Percentiles rank a stretch among this genome's conserved stretches.
Evolutionary conservation across 805 yeast species (phyloP).

Genomic region (Pichia occidentalis): DNA sequence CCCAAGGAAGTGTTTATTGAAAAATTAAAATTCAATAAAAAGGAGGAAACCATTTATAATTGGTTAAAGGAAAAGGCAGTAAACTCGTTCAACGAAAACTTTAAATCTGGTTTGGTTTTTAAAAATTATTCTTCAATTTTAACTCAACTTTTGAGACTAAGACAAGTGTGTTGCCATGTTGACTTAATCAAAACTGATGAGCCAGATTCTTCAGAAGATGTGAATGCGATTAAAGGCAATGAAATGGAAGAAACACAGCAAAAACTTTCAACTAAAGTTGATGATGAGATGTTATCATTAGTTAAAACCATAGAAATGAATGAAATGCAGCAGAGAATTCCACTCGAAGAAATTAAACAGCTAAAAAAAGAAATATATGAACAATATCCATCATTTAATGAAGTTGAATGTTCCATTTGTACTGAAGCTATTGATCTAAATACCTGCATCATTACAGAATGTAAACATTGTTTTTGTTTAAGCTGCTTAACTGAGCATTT

Average conservation of each 20-base stretch:
- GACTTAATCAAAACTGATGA: constrained; percentile 42
- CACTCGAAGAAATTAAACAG: constrained; percentile 21
- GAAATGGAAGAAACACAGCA: constrained; percentile 9
- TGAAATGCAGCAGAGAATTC: constrained; percentile 21
- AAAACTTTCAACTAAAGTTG: constrained; percentile 11
- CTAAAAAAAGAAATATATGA: constrained; percentile 28
- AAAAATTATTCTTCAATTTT: constrained; percentile 72
- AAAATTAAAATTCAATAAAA: constrained; percentile 55
- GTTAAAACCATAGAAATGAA: constrained; percentile 22
- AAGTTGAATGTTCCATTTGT: constrained; percentile 80
- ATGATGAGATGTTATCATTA: constrained; percentile 20
- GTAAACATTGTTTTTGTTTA: constrained; percentile 77
- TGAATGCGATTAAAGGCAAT: constrained; percentile 4
- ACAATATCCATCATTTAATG: constrained; percentile 31
- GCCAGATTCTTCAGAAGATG: constrained; percentile 38
- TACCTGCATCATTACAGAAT: constrained; percentile 53
- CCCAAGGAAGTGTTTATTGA: constrained; percentile 66
- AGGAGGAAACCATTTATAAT: constrained; percentile 60
- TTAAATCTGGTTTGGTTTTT: constrained; percentile 60
- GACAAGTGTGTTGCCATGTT: constrained; percentile 87
- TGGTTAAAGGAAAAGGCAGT: constrained; percentile 66
- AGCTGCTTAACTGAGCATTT: constrained; percentile 70
- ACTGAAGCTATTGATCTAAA: constrained; percentile 51
- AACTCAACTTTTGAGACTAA: constrained; percentile 72
- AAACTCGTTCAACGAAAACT: constrained; percentile 49